These are phyloP conservation scores for Globisporangium paddicum DNA, from an alignment of 352 stramenopile genomes.

Conservation along the genomic window DNA sequence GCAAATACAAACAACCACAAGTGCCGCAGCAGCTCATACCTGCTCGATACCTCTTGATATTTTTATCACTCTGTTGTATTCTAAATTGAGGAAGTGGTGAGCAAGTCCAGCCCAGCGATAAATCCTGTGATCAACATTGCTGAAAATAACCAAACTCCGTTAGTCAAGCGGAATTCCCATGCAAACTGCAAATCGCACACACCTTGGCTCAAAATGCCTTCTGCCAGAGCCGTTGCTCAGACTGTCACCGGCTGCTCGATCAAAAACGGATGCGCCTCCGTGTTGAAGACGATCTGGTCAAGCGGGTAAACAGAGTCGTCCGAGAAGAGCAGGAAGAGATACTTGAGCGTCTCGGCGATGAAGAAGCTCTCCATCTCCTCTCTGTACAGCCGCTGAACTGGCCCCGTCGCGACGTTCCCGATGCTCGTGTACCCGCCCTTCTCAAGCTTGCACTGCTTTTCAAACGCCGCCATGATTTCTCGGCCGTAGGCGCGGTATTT, in stretches of 20 bases:
- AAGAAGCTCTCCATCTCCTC: constrained; percentile 92
- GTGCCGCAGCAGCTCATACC: background rate
- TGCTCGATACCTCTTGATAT: background rate
- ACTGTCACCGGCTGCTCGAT: constrained; percentile 18
- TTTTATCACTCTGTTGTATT: background rate
- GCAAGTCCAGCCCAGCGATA: background rate
- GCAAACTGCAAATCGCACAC: background rate
- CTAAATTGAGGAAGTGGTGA: background rate
- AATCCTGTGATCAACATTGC: background rate
- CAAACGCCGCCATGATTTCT: constrained; percentile 84
- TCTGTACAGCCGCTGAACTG: constrained; percentile 35
- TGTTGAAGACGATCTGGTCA: constrained; percentile 88
- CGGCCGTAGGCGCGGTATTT: constrained; percentile 86
- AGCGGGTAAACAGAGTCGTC: constrained; percentile 77
- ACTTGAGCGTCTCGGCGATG: constrained; percentile 93
- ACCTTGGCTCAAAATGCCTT: background rate
- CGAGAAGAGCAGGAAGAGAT: constrained; percentile 90
- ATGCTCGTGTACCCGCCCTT: constrained; percentile 62
- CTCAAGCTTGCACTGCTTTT: constrained; percentile 68
- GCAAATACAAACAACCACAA: background rate
- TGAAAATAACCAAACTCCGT: background rate
- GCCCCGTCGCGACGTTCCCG: constrained; percentile 44
- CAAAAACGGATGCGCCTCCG: constrained; percentile 81
- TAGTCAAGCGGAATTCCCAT: background rate
- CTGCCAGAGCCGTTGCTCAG: background rate